A percentile compares a stretch with the other conserved stretches of the same genome.
phyloP scores from a whole-genome alignment of 441 rosid species.

The Cnidoscolus chayamansa region DNA sequence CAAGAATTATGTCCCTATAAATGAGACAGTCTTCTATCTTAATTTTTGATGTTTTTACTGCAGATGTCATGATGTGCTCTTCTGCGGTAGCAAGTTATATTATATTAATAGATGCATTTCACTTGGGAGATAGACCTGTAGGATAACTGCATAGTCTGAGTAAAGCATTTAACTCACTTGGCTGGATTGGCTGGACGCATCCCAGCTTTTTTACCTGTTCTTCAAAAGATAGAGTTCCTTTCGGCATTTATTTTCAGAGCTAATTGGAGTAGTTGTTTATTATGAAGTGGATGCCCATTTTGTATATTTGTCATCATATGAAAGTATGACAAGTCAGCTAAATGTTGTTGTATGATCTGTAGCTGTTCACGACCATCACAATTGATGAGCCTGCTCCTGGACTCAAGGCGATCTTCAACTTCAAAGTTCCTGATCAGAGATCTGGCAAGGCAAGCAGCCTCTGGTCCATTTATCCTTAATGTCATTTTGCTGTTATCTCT shows the following conservation, averaged over 20 bases:
- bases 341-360: conserved; percentile 15
- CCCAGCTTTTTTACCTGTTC: neutral
- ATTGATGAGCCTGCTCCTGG: conserved; percentile 86
- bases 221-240: neutral
- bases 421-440: conserved; percentile 83
- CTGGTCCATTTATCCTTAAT: neutral
- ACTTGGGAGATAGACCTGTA: neutral
- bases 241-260: neutral
- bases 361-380: conserved; percentile 83
- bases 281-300: neutral
- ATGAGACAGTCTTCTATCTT: neutral
- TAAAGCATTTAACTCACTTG: neutral
- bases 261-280: conserved; percentile 2
- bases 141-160: neutral
- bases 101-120: neutral
- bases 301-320: neutral
- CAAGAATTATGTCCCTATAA: neutral
- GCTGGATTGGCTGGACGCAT: neutral
- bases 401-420: conserved; percentile 73
- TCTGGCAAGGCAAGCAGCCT: conserved; percentile 70
- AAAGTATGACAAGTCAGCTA: neutral
- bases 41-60: neutral
- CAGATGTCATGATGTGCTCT: neutral
- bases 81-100: neutral
- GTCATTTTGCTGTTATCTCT: neutral